Conservation (phyloP, 2,329 filamentous ascomycete genomes). For the Diaporthe citrichinensis region DNA sequence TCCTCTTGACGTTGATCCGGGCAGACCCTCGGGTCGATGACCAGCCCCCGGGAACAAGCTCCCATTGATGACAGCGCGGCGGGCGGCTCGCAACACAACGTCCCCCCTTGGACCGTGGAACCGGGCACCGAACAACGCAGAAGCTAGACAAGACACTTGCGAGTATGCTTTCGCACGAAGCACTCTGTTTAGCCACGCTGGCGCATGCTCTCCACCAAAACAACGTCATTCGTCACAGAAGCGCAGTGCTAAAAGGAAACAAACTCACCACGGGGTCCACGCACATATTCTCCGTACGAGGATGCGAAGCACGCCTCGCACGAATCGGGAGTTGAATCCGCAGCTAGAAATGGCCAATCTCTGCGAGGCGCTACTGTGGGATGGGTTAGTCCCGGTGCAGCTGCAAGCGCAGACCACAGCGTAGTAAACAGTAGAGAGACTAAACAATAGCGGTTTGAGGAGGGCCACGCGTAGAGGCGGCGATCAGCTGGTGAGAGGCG, state of each 20-base stretch:
- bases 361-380: background rate
- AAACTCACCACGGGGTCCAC: background rate
- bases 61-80: constrained; percentile 1
- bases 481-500: constrained; percentile 6
- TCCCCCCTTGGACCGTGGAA: constrained; percentile 3
- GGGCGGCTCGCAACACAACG: constrained; percentile 12
- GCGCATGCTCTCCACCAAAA: constrained; percentile 20
- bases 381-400: background rate
- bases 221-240: constrained; percentile 23
- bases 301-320: background rate
- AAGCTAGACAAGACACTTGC: constrained; percentile 30
- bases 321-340: constrained; percentile 21
- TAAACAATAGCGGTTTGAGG: constrained; percentile 13
- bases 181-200: constrained; percentile 19
- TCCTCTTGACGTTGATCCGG: background rate
- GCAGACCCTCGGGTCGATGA: background rate
- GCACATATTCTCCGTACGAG: constrained; percentile 30
- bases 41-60: background rate
- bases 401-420: background rate
- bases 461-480: constrained; percentile 22
- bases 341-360: constrained; percentile 20
- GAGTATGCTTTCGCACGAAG: constrained; percentile 20
- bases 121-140: constrained; percentile 17
- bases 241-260: background rate
- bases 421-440: background rate